phyloP scores from a whole-genome alignment of 192 early-diverging fungal genomes.

The Linderina pennispora region DNA sequence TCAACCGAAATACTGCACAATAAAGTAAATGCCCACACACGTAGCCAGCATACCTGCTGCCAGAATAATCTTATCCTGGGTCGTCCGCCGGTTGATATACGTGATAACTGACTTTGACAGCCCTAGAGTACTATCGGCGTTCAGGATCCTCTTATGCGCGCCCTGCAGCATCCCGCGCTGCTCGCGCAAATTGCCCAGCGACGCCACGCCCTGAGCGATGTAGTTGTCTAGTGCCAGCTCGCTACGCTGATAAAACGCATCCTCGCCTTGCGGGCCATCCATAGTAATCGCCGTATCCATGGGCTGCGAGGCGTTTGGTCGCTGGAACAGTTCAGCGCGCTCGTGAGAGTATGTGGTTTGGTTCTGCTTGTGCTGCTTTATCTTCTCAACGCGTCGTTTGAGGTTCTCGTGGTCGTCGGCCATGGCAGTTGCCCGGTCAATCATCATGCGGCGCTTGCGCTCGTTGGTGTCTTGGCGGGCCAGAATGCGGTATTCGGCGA shows the following conservation, averaged over 20 bases:
- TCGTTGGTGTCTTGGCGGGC: conserved; percentile 39
- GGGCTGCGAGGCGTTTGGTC: background rate
- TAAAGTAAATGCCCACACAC: conserved; percentile 34
- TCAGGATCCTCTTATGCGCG: conserved; percentile 30
- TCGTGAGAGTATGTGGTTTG: conserved; percentile 7
- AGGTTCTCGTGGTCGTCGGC: conserved; percentile 36
- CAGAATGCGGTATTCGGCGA: conserved; percentile 36
- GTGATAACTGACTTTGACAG: conserved; percentile 37
- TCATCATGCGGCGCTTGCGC: conserved; percentile 40
- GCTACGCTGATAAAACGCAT: conserved; percentile 28
- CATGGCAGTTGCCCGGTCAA: conserved; percentile 29
- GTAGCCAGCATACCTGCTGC: conserved; percentile 29
- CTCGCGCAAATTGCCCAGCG: conserved; percentile 32
- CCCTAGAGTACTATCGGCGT: conserved; percentile 34
- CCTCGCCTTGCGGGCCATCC: conserved; percentile 27
- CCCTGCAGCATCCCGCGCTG: conserved; percentile 27
- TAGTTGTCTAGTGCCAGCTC: conserved; percentile 35
- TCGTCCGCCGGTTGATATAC: conserved; percentile 38
- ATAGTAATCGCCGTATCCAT: conserved; percentile 34
- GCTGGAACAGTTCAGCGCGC: conserved; percentile 31
- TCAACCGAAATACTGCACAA: conserved; percentile 40
- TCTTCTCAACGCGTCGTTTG: conserved; percentile 33
- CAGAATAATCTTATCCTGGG: conserved; percentile 45
- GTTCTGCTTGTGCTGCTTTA: conserved; percentile 17
- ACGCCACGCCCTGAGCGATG: conserved; percentile 39